A percentile compares a stretch with the other conserved stretches of the same genome.
phyloP scores from a whole-genome alignment of 306 rosid species.

The Corylus americana region DNA sequence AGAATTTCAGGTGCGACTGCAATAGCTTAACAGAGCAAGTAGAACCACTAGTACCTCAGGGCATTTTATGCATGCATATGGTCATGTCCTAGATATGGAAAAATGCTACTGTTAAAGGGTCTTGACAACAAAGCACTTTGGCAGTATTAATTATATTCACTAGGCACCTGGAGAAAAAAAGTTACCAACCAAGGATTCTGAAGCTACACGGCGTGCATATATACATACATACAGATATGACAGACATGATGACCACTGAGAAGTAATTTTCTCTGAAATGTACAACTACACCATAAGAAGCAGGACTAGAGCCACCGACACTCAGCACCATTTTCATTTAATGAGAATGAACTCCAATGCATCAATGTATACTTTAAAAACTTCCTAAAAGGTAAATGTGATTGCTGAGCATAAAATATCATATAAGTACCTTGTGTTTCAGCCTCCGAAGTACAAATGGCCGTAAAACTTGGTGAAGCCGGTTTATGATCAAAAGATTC shows the following conservation, averaged over 20 bases:
- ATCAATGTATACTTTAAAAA: neutral
- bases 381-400: slow-evolving; percentile 2
- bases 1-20: neutral
- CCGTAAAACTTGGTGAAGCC: slow-evolving; percentile 97
- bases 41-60: neutral
- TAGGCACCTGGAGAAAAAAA: too few relatives aligned
- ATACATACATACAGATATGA: too few relatives aligned
- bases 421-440: slow-evolving; percentile 83
- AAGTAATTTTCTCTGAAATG: neutral
- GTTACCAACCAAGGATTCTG: too few relatives aligned
- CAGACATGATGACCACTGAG: too few relatives aligned
- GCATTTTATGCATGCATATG: neutral
- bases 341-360: neutral
- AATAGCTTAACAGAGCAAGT: neutral
- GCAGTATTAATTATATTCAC: too few relatives aligned
- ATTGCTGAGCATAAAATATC: slow-evolving; percentile 15
- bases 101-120: neutral
- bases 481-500: slow-evolving; percentile 96
- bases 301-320: neutral
- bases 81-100: neutral
- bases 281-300: neutral
- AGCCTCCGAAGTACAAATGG: slow-evolving; percentile 99
- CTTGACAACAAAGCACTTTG: too few relatives aligned
- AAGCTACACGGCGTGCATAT: too few relatives aligned
- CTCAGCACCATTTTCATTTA: neutral